Evolutionary conservation across 1,284 basidiomycete species (phyloP).

Genomic region (Ceratobasidium papillatum): DNA sequence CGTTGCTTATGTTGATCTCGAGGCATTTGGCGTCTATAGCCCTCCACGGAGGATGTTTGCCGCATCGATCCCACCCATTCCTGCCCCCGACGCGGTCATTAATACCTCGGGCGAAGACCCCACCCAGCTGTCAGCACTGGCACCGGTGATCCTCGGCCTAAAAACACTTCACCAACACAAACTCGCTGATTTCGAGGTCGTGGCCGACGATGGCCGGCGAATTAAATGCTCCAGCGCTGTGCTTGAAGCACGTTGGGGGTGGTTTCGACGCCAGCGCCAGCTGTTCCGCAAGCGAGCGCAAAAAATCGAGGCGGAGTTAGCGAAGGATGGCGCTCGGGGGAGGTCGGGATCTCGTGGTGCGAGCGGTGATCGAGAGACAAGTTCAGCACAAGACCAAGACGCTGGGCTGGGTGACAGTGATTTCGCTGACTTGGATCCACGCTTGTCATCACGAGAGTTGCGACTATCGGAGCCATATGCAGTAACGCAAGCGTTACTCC

Average conservation of each 20-base stretch:
- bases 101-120: slow-evolving; percentile 26
- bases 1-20: slow-evolving; percentile 88
- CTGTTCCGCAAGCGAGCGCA: slow-evolving; percentile 66
- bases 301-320: slow-evolving; percentile 64
- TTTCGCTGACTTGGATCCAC: slow-evolving; percentile 64
- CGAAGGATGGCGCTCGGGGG: slow-evolving; percentile 48
- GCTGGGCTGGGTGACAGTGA: slow-evolving; percentile 21
- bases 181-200: slow-evolving; percentile 86
- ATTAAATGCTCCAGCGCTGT: slow-evolving; percentile 83
- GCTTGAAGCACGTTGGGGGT: slow-evolving; percentile 89
- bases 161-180: slow-evolving; percentile 79
- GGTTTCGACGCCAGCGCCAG: slow-evolving; percentile 82
- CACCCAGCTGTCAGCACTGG: slow-evolving; percentile 9
- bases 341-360: slow-evolving; percentile 28
- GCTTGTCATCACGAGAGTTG: slow-evolving; percentile 80
- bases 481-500: slow-evolving; percentile 86
- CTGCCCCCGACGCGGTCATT: slow-evolving; percentile 64
- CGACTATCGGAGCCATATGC: slow-evolving; percentile 89
- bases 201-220: slow-evolving; percentile 88
- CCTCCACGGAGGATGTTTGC: slow-evolving; percentile 74
- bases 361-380: background rate
- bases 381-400: background rate
- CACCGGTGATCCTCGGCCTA: slow-evolving; percentile 63
- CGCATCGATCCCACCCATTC: slow-evolving; percentile 52
- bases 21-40: slow-evolving; percentile 93